phyloP scores from a whole-genome alignment of 441 rosid genomes.

The Gossypium schwendimanii region DNA sequence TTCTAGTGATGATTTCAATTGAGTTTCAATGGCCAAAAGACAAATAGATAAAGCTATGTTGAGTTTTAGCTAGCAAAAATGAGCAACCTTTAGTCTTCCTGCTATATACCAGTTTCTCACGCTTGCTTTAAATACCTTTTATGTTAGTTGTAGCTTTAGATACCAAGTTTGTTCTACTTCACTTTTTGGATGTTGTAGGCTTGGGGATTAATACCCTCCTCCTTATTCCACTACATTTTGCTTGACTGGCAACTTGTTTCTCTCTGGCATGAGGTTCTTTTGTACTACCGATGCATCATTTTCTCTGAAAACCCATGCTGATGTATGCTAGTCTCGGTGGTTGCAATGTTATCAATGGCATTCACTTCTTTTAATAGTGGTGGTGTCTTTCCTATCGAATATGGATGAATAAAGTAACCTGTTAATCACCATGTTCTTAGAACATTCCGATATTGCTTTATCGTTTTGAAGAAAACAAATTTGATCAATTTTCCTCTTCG shows the following conservation, averaged over 20 bases:
- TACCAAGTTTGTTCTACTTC: background rate
- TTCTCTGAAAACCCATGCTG: background rate
- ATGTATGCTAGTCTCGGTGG: background rate
- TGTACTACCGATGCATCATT: background rate
- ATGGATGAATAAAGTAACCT: background rate
- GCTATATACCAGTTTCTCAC: background rate
- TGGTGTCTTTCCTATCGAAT: background rate
- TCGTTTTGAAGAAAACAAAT: background rate
- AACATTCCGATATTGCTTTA: background rate
- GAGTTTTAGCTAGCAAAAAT: background rate
- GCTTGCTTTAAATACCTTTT: background rate
- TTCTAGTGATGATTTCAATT: background rate
- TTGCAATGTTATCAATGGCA: background rate
- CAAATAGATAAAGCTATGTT: background rate
- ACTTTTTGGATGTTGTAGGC: background rate
- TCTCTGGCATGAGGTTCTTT: background rate
- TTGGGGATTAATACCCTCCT: background rate
- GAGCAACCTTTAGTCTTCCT: background rate
- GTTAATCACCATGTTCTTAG: background rate
- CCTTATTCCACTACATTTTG: background rate
- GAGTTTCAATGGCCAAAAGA: background rate
- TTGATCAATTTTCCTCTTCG: background rate
- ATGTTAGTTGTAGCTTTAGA: background rate
- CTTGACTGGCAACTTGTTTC: background rate
- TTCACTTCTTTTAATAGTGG: background rate